Conservation (phyloP, 345 rosid genomes). For the Syzygium grande region DNA sequence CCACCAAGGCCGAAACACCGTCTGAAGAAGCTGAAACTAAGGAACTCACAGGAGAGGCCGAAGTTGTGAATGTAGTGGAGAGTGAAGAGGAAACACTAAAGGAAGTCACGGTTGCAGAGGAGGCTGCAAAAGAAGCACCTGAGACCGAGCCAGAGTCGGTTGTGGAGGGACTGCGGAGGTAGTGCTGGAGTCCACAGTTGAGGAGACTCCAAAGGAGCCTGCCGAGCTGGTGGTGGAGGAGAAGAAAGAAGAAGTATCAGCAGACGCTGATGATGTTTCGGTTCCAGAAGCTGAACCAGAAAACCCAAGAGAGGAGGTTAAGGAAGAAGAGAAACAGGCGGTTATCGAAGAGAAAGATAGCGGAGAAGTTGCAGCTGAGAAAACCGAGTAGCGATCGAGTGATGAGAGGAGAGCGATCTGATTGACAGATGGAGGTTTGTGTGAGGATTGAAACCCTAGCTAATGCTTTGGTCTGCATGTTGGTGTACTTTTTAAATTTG, state of each 20-base stretch:
- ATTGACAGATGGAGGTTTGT: neutral
- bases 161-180: neutral
- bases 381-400: neutral
- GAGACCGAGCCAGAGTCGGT: neutral
- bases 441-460: neutral
- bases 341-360: neutral
- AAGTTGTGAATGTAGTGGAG: neutral
- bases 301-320: neutral
- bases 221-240: neutral
- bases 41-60: neutral
- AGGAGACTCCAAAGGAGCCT: neutral
- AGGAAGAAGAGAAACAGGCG: neutral
- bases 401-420: neutral
- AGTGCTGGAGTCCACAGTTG: neutral
- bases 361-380: neutral
- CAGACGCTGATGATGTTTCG: neutral
- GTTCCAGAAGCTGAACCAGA: neutral
- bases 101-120: neutral
- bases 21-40: neutral
- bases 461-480: neutral
- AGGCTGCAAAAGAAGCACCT: neutral
- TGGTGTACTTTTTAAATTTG: neutral
- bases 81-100: neutral
- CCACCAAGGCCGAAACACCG: neutral
- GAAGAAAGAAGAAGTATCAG: neutral